Base-by-base conservation (phyloP, 768 basidiomycete genomes). In the Pulveroboletus frians region DNA sequence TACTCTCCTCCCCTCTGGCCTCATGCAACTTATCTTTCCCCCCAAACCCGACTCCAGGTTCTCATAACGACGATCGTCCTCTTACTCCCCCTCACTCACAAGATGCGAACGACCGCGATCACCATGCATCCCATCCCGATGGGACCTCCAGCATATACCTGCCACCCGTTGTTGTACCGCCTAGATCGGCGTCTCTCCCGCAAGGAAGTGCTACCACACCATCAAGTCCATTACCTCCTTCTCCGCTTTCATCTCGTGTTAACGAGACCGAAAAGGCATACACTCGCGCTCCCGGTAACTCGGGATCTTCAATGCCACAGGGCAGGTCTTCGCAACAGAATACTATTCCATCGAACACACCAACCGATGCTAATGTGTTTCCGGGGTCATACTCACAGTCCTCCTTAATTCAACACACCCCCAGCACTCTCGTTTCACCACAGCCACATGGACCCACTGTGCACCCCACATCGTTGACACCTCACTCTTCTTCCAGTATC, bases 11-110 rank as follows among this genome's bases (percentile, higher is more conserved):
- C 20, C 18, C 32, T 31, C 13, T 29, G 14, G 0, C 42, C 9
- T 35, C 27, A 44, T 18, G 4, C 21, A 10, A 37, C 20, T 27
- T 0, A n/a, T 44, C 29, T 14, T 34, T 44, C 2, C 26, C 49
- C 38, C 5, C 50, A 29, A 29, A 36, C 26, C 10, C 21, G 30
- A 11, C 42, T 8, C 21, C 46, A 56, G 55, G 30, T 38, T 52
- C 51, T 43, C 55, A 38, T n/a, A 45, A 32, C 20, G 52, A 68
- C 31, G 55, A 63, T 51, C 56, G 58, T 39, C 61, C 63, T 14
- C 26, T 40, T 38, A 53, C 57, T 1, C 59, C 61, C 18, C 41
- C 54, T 39, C 63, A 56, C 11, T 32, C 42, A 3, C 63, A 54
- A 40, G 58, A 56, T 37, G 13, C 31, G 11, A 47, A 47, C 11